Base-by-base conservation (phyloP, 805 yeast species). In the Candida montana region DNA sequence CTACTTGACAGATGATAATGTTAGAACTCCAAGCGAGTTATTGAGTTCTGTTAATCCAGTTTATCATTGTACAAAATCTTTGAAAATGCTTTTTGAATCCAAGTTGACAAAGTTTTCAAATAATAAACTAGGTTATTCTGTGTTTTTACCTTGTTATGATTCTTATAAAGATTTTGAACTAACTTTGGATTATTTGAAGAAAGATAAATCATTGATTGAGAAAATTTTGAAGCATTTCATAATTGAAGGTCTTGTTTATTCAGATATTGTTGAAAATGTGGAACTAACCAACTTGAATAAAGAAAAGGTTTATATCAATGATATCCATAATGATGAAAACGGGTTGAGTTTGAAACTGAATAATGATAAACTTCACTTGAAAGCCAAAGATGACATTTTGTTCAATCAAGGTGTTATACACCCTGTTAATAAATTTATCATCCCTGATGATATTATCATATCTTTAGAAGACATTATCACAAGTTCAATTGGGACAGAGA, bases 321-420 rank as follows among this genome's bases (percentile, higher is more conserved):
- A 48, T 7, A 33, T 43, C 2, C 35, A 36, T 2, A 12, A 32
- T 11, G 17, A 4, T 8, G 27, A 35, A 5, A 47, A 54, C 2
- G 57, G 55, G 1, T 17, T 55, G 7, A 49, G 49, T 24, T 44
- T 61, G 16, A 47, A 57, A 7, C 47, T 52, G 13, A 31, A 47
- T 28, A 50, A 55, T 11, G 50, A 48, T 9, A 32, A 61, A 7
- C 34, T 65, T 2, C 7, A 32, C 28, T 19, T 61, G 31, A 49
- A 30, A 46, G 49, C 69, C 39, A 71, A 75, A 44, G 62, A 76
- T 1, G 96, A 90, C 56, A 72, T 86, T 7, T 55, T 90, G 12
- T 90, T 85, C 57, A 79, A 76, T 48, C 83, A 84, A 57, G 98
- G 98, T 2, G 95, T 90, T 0, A 76, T 84, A 1, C 96, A 87